Evolutionary conservation across 163 green algal genomes (phyloP).

Genomic region (Coccomyxa subellipsoidea): DNA sequence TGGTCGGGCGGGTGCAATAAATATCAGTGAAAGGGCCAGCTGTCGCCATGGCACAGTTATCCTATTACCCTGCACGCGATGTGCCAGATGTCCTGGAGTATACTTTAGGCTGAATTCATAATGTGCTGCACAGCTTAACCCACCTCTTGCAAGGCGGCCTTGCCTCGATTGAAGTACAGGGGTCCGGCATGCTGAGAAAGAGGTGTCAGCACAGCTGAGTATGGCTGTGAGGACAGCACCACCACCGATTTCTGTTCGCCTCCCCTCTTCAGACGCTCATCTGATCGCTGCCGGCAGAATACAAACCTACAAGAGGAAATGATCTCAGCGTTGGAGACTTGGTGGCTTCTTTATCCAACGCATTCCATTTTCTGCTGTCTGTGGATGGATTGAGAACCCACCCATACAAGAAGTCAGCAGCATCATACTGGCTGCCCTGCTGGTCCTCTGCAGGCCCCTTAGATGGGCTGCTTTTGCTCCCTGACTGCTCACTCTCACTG

Average conservation of each 20-base stretch:
- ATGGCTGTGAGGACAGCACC: slow-evolving; percentile 40
- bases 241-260: slow-evolving; percentile 68
- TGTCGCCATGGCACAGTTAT: too few relatives aligned
- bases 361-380: not conserved
- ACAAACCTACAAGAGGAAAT: slow-evolving; percentile 51
- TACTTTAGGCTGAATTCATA: not conserved
- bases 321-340: not conserved
- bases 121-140: not conserved
- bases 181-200: slow-evolving; percentile 54
- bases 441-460: not conserved
- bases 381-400: too few relatives aligned
- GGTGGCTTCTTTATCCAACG: not conserved
- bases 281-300: slow-evolving; percentile 82
- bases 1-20: too few relatives aligned
- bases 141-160: slow-evolving; percentile 46
- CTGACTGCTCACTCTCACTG: too few relatives aligned
- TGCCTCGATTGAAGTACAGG: slow-evolving; percentile 58
- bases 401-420: slow-evolving; percentile 47
- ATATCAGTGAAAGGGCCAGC: too few relatives aligned
- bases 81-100: too few relatives aligned
- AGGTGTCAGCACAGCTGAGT: slow-evolving; percentile 41
- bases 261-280: slow-evolving; percentile 65
- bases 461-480: not conserved
- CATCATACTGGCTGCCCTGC: slow-evolving; percentile 10
- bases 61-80: too few relatives aligned